Percentiles rank a stretch among this genome's conserved stretches.
Evolutionary conservation across 345 rosid genomes (phyloP).

Genomic region (Pugionium dolabratum): DNA sequence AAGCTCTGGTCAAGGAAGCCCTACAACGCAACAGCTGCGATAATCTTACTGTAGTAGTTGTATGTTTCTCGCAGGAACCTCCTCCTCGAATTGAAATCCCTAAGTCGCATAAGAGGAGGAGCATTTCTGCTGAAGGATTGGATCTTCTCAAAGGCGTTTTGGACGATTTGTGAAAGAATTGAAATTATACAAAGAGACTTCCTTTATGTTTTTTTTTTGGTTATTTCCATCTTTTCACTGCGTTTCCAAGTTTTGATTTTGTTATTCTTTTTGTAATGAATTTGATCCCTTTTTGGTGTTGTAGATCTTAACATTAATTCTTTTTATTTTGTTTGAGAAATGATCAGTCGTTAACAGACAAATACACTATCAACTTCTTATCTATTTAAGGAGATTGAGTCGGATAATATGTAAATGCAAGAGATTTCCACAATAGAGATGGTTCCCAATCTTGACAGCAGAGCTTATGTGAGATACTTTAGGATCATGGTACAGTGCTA

Average conservation of each 20-base stretch:
- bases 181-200: conserved; percentile 26
- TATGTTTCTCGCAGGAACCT: conserved; percentile 72
- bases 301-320: conserved; percentile 28
- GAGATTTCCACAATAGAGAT: conserved; percentile 57
- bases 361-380: too few relatives aligned
- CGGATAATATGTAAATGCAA: conserved; percentile 44
- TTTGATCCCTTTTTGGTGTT: conserved; percentile 23
- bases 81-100: conserved; percentile 86
- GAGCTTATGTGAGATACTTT: conserved; percentile 36
- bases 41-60: conserved; percentile 74
- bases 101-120: conserved; percentile 69
- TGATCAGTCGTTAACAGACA: too few relatives aligned
- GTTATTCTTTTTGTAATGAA: conserved; percentile 35
- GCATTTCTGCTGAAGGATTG: conserved; percentile 88
- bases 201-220: conserved; percentile 22
- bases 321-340: too few relatives aligned
- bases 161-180: conserved; percentile 41
- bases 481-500: conserved; percentile 55
- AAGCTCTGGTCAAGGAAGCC: conserved; percentile 76
- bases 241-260: conserved; percentile 35
- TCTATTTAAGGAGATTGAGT: conserved; percentile 44
- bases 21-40: conserved; percentile 85
- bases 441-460: conserved; percentile 54
- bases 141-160: conserved; percentile 89
- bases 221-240: not conserved